Percentiles rank a stretch among this genome's conserved stretches.
phyloP scores from a whole-genome alignment of 2,329 filamentous ascomycete genomes.

The Lojkania enalia region DNA sequence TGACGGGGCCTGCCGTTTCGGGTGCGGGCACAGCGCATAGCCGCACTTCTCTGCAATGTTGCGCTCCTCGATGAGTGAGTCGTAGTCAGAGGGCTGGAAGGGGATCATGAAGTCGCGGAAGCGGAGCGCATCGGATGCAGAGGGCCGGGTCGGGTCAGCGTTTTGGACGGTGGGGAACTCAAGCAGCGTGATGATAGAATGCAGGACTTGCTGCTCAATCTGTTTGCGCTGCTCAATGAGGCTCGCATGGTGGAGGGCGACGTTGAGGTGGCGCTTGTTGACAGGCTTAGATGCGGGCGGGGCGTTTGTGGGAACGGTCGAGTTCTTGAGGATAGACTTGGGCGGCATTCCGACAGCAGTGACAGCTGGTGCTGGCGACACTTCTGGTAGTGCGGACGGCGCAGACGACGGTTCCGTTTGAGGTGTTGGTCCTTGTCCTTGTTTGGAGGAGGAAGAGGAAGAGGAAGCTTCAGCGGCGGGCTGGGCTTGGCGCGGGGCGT shows the following conservation, averaged over 20 bases:
- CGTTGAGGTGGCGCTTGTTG: conserved; percentile 55
- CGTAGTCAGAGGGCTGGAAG: conserved; percentile 88
- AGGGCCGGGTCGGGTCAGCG: conserved; percentile 56
- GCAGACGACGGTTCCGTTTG: too few relatives aligned
- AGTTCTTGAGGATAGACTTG: conserved; percentile 53
- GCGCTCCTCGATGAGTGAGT: conserved; percentile 84
- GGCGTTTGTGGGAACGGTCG: conserved; percentile 24
- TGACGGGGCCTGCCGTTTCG: conserved; percentile 60
- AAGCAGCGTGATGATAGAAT: conserved; percentile 71
- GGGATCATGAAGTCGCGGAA: conserved; percentile 70
- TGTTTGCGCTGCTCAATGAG: conserved; percentile 82
- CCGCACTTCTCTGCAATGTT: conserved; percentile 83
- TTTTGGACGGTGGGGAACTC: conserved; percentile 60
- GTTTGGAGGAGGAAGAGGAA: background rate
- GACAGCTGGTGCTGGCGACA: too few relatives aligned
- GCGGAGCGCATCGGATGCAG: conserved; percentile 61
- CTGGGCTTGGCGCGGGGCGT: conserved; percentile 13
- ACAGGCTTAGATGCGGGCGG: conserved; percentile 31
- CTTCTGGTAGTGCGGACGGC: too few relatives aligned
- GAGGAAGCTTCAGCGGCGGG: background rate
- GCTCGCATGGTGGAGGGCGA: conserved; percentile 80
- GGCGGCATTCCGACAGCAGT: conserved; percentile 36
- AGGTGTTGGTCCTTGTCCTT: conserved; percentile 10
- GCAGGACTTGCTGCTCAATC: conserved; percentile 72
- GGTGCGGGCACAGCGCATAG: conserved; percentile 74